Evolutionary conservation across 805 yeast genomes (phyloP), one percentile per base, ranked within the genome.

Genomic region (Vanderwaltozyma yarrowii): DNA sequence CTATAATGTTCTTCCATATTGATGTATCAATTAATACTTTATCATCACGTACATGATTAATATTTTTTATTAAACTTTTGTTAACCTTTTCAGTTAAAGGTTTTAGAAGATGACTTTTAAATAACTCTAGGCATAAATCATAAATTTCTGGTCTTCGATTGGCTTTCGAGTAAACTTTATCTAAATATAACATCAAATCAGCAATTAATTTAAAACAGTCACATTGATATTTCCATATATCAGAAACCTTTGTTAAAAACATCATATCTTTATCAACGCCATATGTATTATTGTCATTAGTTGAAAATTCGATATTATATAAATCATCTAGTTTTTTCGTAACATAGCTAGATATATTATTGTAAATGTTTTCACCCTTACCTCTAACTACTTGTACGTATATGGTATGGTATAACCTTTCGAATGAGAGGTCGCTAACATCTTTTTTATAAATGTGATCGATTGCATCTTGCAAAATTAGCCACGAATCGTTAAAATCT

Each of bases 181-280:
- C 94, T 53, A 88, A 59, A 52, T 87, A 87, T 82, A 87, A 79
- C 54, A 85, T 63, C 3, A 87, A 83, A 56, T 88, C 95, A 49
- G 88, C 73, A 32, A 85, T 73, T 70, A 84, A 75, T 45, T 83
- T 70, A 79, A 84, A 81, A 35, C 80, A 70, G 29, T 77, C 67
- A 28, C 78, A 57, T 54, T 82, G 89, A 34, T 78, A 84, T 27
- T 73, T 69, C 95, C 95, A 87, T 3, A 44, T 45, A 3, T 41
- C 36, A 3, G 66, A 49, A 7, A 70, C 49, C 4, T 54, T 54
- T 31, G 57, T 58, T 44, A 73, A 49, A 32, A 69, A 61, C 17
- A 27, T 35, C 37, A 28, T 21, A 5, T 10, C 15, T 16, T 20
- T 11, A 11, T 6, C 15, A 20, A 5, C 21, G 5, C 2, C 23